These are phyloP conservation scores for Mycena capillaripes DNA, from an alignment of 768 basidiomycete species.

Conservation along the genomic window DNA sequence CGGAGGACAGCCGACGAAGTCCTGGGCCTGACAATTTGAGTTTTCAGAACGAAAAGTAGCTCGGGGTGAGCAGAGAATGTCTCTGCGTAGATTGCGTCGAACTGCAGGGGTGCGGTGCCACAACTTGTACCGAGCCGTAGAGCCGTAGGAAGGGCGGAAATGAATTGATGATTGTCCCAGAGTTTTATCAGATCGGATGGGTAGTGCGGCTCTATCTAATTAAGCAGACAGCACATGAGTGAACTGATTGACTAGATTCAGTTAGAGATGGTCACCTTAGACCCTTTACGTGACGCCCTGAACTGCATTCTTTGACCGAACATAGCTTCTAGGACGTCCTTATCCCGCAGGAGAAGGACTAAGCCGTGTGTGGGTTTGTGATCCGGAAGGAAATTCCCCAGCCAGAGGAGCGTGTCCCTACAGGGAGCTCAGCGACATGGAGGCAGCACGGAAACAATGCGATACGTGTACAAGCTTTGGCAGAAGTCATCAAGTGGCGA, in stretches of 20 bases:
- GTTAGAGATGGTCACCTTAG: background rate
- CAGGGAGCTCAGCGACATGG: no score
- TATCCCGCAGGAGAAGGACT: no score
- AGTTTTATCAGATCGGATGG: background rate
- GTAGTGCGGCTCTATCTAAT: background rate
- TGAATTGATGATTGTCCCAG: background rate
- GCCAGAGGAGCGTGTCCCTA: no score
- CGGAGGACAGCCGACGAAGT: background rate
- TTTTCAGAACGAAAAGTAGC: background rate
- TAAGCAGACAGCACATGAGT: background rate
- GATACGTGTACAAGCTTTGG: no score
- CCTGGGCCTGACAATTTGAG: background rate
- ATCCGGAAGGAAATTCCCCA: no score
- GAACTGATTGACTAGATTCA: background rate
- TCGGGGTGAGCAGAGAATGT: background rate
- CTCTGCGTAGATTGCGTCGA: background rate
- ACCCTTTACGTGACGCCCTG: background rate
- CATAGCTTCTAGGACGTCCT: background rate
- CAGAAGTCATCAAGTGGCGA: no score
- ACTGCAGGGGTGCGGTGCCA: background rate
- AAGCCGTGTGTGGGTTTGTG: no score
- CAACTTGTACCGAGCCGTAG: background rate
- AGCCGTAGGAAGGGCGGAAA: background rate
- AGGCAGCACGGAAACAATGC: background rate
- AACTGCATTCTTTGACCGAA: background rate